phyloP scores from a whole-genome alignment of 75 land plant genomes.

The Selaginella moellendorffii region DNA sequence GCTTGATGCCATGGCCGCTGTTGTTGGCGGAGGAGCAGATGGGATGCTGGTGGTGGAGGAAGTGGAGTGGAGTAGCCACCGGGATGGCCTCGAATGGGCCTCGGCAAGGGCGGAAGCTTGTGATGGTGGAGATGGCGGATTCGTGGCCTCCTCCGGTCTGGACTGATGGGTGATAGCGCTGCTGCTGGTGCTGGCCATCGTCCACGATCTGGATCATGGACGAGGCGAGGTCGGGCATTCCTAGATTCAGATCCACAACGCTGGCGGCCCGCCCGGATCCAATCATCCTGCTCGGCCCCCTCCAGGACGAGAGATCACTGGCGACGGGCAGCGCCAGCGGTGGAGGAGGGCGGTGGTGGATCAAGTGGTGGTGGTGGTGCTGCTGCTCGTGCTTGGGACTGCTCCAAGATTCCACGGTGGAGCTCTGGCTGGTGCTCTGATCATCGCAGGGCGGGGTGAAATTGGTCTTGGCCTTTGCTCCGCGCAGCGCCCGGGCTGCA shows the following conservation, averaged over 20 bases:
- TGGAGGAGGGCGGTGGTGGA: neutral
- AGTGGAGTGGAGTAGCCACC: neutral
- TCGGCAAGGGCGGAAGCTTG: neutral
- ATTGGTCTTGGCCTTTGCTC: neutral
- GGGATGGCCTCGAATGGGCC: neutral
- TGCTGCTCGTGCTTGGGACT: neutral
- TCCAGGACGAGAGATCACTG: neutral
- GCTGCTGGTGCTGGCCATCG: too few species aligned
- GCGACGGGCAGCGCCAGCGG: too few species aligned
- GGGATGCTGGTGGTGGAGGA: too few species aligned
- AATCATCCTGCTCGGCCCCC: neutral
- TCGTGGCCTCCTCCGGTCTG: too few species aligned
- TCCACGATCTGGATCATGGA: neutral
- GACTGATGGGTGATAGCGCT: too few species aligned
- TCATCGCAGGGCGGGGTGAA: neutral
- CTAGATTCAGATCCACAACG: neutral
- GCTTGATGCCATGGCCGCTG: neutral
- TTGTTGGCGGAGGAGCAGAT: too few species aligned
- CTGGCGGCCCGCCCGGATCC: too few species aligned
- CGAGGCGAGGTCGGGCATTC: neutral
- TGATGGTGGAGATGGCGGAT: neutral
- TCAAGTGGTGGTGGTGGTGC: neutral
- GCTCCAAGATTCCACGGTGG: slow-evolving; percentile 1
- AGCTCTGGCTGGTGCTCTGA: slow-evolving; percentile 2
- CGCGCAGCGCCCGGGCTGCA: neutral